Evolutionary conservation across 2,329 filamentous ascomycete genomes (phyloP), one percentile per base, ranked within the genome.

Genomic region (Sordariomycetes sp.): DNA sequence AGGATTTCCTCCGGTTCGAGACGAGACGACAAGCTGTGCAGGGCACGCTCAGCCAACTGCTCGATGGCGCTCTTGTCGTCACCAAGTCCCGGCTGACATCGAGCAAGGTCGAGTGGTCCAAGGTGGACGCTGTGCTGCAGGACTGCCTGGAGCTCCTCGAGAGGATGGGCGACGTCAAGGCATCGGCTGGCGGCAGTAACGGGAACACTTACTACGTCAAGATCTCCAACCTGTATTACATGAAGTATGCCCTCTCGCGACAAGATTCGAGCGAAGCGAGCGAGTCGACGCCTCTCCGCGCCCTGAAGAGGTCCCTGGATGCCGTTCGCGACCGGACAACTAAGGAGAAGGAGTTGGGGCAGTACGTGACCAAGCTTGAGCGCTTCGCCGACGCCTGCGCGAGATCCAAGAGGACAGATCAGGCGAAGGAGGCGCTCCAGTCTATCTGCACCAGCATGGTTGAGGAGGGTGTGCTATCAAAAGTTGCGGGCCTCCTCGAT

Each of bases 151-250:
- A 71, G 7, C 71, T 87, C 16, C 69, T 86, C 11, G 78, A 82
- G 37, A 73, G 76, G 55, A 71, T 85, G 52, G 76, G 76, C 5
- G 72, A 78, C 57, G 59, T 65, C n/a, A 66, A 64, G 55, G 60
- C 56, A 20, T 60, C 65, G 20, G 65, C 67, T 22, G 61, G 59
- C 25, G 56, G 63, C 20, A 70, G 71, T 28, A 63, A 70, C 8
- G 62, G 69, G 22, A 64, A 67, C n/a, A 74, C 73, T 2, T 82
- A 84, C 62, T 75, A 81, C 59, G 78, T 87, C 61, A 88, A 85
- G 64, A 80, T 90, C 28, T 90, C 87, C 0, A 86, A 87, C 63
- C 76, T 88, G 3, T 89, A 89, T 66, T 90, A 86, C 67, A 75
- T 82, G n/a, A 76, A 81, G 54, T 83, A 83, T 65, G 71, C 80